Base-by-base conservation (phyloP, 495 filamentous ascomycete species). In the Poronia punctata region DNA sequence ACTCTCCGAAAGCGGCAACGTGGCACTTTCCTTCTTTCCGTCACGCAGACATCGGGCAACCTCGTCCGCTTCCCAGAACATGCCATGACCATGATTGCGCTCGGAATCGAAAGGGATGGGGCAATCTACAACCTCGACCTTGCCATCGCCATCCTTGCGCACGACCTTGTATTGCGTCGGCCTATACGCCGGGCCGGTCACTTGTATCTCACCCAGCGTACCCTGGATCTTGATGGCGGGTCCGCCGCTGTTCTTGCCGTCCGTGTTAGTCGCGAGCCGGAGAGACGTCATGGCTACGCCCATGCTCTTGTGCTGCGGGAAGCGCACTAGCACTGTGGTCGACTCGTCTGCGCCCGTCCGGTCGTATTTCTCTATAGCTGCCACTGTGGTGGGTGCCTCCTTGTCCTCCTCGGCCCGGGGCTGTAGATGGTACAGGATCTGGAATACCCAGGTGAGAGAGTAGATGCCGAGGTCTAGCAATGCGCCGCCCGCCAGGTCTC, bases 41-140 rank as follows among this genome's bases (percentile, higher is more conserved):
- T 95, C 87, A 33, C 83, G 73, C 45, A 95, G 54, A 56, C 86
- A 93, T 16, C 84, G 70, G 31, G 83, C 88, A 45, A 77, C 83
- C 68, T 90, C 88, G 69, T 96, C 90, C 12, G 90, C 90, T 60
- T 95, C 88, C 83, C 83, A 96, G 66, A 84, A 90, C 86, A 93
- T 94, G 16, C 88, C 89, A 48, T 84, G 79, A 12, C 84, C 87
- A 52, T 72, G 71, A 35, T 63, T 48, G 23, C 59, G 61, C 43
- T 61, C 64, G 9, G 57, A 49, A 48, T 77, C 72, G 37, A 56
- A 61, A 15, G 83, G 82, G 48, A 88, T 80, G 7, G 73, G 68
- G 51, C 71, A 80, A 45, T 82, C 67, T 11, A 82, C 68, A 38
- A 78, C 72, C 51, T 80, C 70, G 3, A 77, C 56, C 36, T 60